phyloP scores from a whole-genome alignment of 352 stramenopile species.

The Blastocystis sp. region DNA sequence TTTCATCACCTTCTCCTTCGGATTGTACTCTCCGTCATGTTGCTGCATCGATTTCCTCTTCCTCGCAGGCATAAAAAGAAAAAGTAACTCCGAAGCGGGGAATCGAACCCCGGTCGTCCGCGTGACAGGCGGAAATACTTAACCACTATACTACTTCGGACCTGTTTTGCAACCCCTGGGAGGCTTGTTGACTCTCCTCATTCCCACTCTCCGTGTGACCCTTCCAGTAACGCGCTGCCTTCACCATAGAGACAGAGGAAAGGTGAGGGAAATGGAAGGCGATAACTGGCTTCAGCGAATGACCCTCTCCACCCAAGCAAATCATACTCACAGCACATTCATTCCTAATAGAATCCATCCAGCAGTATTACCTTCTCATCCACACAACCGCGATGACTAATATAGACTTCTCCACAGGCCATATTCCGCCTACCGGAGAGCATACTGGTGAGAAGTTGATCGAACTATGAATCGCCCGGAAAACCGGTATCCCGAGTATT shows the following conservation, averaged over 20 bases:
- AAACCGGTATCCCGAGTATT: neutral
- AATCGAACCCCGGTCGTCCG: conserved; percentile 69
- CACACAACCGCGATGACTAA: no score
- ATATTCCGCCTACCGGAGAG: neutral
- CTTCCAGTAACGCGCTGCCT: neutral
- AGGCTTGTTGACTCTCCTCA: neutral
- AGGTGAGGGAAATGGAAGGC: no score
- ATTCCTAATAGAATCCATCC: no score
- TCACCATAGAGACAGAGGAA: no score
- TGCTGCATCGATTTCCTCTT: neutral
- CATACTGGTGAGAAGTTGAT: neutral
- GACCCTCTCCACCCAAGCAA: no score
- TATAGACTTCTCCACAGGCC: neutral
- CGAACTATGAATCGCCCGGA: neutral
- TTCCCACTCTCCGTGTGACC: neutral
- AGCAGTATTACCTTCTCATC: no score
- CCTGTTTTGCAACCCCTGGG: neutral
- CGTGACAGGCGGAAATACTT: conserved; percentile 69
- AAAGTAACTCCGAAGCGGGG: conserved; percentile 63
- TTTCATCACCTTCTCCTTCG: neutral
- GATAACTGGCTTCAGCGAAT: no score
- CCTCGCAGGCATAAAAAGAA: neutral
- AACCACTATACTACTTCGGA: conserved; percentile 70
- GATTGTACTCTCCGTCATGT: neutral
- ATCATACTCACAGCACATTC: no score